phyloP scores from a whole-genome alignment of 164 flowering plant species.

The Vitis vinifera region ASM3070453v1 NC_081806.1:5462501-5463000 shows the following conservation, averaged over 20 bases:
- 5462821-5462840: constrained; percentile 65
- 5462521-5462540: no score
- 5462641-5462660: constrained; percentile 34
- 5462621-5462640: constrained; percentile 30
- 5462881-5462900: constrained; percentile 54
- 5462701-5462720: constrained; percentile 85
- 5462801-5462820: background rate
- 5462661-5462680: constrained; percentile 51
- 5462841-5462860: constrained; percentile 50
- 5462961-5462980: constrained; percentile 65
- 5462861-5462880: constrained; percentile 62
- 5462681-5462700: constrained; percentile 60
- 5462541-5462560: background rate
- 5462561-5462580: constrained; percentile 44
- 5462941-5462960: constrained; percentile 66
- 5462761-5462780: background rate
- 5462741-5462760: background rate
- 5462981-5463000: constrained; percentile 70
- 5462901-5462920: constrained; percentile 18
- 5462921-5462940: background rate
- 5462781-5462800: background rate
- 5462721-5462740: constrained; percentile 67
- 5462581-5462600: constrained; percentile 33
- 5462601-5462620: constrained; percentile 23
- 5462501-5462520: background rate